Evolutionary conservation across 2,329 filamentous ascomycete species (phyloP).

Genomic region (Fusarium sp.): DNA sequence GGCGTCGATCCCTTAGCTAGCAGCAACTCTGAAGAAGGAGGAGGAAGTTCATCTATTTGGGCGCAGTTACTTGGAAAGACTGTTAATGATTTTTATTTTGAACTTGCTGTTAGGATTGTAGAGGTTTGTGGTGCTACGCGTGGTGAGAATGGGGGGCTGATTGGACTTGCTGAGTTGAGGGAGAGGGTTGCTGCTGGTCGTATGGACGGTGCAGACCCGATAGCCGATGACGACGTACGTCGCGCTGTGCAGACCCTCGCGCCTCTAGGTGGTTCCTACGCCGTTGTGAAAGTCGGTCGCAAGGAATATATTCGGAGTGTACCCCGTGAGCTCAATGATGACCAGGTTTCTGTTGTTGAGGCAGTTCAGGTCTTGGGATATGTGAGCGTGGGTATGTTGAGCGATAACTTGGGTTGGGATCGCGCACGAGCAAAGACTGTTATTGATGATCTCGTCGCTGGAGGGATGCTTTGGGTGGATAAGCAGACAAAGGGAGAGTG

Average conservation of each 20-base stretch:
- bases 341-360: slow-evolving; percentile 93
- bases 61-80: slow-evolving; percentile 89
- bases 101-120: slow-evolving; percentile 94
- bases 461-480: slow-evolving; percentile 95
- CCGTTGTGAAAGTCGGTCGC: slow-evolving; percentile 84
- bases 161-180: slow-evolving; percentile 84
- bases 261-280: slow-evolving; percentile 90
- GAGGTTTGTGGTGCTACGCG: slow-evolving; percentile 90
- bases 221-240: slow-evolving; percentile 93
- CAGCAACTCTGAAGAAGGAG: slow-evolving; percentile 56
- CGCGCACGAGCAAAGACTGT: slow-evolving; percentile 87
- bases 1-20: slow-evolving; percentile 90
- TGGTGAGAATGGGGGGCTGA: slow-evolving; percentile 91
- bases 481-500: slow-evolving; percentile 80
- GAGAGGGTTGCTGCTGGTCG: slow-evolving; percentile 79
- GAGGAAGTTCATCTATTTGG: slow-evolving; percentile 76
- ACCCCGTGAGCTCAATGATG: slow-evolving; percentile 93
- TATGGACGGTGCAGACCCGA: slow-evolving; percentile 80
- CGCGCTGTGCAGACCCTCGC: slow-evolving; percentile 88
- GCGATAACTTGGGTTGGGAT: slow-evolving; percentile 88
- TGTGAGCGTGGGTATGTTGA: slow-evolving; percentile 89
- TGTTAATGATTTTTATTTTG: slow-evolving; percentile 99
- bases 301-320: slow-evolving; percentile 91
- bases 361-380: slow-evolving; percentile 91
- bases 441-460: slow-evolving; percentile 87